Base-by-base conservation (phyloP, 805 yeast species). In the Ogataea salicorniae region DNA sequence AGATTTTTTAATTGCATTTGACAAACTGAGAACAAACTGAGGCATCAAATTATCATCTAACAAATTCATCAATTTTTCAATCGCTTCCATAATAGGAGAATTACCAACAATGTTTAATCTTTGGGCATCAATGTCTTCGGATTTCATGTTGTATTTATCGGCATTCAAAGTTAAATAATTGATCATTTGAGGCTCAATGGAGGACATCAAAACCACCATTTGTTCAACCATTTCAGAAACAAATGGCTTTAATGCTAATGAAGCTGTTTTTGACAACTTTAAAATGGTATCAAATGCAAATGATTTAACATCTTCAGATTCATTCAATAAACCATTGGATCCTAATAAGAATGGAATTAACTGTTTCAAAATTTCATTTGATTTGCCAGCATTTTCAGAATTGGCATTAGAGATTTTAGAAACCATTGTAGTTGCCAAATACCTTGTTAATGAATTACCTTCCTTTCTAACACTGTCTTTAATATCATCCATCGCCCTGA, bases 391-490 rank as follows among this genome's bases (percentile, higher is more conserved):
- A 13, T 46, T 46, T 16, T 52, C 57, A 0, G 63, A 59, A 1
- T 67, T 66, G 0, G 76, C 76, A 16, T 70, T 66, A 40, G 79
- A 82, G 15, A 86, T 73, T 22, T 78, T 72, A 37, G 80, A 72
- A 3, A 83, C 80, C 54, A 89, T 69, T 5, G 77, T 73, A 16
- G 81, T 74, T 0, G 95, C 80, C 26, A 91, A 71, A 9, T 76
- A 73, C 51, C 82, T 79, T 0, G 95, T 80, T 36, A 94, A 69
- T 34, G 76, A 76, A 37, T 74, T 68, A 9, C 95, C 97, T 41
- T 88, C 95, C 48, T 77, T 79, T 43, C 97, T 74, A 3, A 94
- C 97, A 67, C 95, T 86, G 35, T 88, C 97, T 64, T 94, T 94
- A 49, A 92, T 88, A 69, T 92, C 98, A 68, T 92, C 99, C 77